Evolutionary conservation across 2,329 filamentous ascomycete species (phyloP).

Genomic region (Graphilbum fragrans): DNA sequence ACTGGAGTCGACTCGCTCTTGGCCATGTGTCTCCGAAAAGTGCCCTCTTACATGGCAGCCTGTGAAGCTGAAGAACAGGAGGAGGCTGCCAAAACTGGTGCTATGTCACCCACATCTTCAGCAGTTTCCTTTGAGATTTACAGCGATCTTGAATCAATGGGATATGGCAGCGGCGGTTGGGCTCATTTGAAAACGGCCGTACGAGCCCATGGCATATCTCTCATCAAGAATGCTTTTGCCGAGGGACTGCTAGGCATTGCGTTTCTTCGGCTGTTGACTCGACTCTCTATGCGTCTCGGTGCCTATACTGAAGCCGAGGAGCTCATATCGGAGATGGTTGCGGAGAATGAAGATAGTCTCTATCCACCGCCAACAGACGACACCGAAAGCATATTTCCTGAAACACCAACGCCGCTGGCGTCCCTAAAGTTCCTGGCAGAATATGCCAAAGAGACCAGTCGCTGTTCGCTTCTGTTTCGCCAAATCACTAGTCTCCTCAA

Average conservation of each 20-base stretch:
- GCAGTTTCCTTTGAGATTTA: constrained; percentile 33
- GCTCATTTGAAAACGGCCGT: constrained; percentile 30
- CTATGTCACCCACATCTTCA: constrained; percentile 19
- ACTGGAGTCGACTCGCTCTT: constrained; percentile 26
- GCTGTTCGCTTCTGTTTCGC: constrained; percentile 21
- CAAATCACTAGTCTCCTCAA: constrained; percentile 24
- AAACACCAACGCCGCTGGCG: constrained; percentile 13
- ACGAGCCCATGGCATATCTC: constrained; percentile 31
- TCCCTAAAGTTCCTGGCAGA: constrained; percentile 12
- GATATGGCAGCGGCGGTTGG: constrained; percentile 28
- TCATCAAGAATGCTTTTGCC: constrained; percentile 27
- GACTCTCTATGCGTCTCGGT: constrained; percentile 24
- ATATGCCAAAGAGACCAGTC: constrained; percentile 19
- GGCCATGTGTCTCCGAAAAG: constrained; percentile 33
- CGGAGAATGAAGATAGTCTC: constrained; percentile 10
- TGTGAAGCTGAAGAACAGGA: constrained; percentile 29
- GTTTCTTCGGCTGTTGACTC: constrained; percentile 27
- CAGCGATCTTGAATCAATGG: constrained; percentile 32
- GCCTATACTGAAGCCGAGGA: constrained; percentile 27
- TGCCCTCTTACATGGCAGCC: constrained; percentile 33
- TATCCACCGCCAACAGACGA: not conserved
- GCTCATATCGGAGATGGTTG: constrained; percentile 23
- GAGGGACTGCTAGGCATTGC: constrained; percentile 27
- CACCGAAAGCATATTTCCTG: constrained; percentile 16
- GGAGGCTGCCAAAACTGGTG: constrained; percentile 25